Evolutionary conservation across 2,329 filamentous ascomycete genomes (phyloP), one percentile per base, ranked within the genome.

Genomic region (Colletotrichum sp.): DNA sequence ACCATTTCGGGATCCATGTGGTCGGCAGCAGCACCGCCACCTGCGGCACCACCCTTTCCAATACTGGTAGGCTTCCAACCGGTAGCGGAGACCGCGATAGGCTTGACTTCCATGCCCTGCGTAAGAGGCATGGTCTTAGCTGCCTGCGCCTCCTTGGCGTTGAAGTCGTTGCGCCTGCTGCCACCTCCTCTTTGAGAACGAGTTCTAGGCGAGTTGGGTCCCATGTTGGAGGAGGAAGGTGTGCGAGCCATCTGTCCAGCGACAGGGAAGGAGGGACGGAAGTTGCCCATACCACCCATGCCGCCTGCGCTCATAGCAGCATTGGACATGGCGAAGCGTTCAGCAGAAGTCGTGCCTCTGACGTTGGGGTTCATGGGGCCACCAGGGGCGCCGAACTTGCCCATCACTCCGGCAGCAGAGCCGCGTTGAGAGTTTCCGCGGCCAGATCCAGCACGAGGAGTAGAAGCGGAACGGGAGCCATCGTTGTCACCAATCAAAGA

Each of bases 91-190:
- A 92, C 86, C 75, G 91, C 88, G 66, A 98, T 94, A 66, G 94
- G 93, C 87, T 96, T 95, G 78, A 99, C 86, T 2, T 98, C 94
- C 87, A 92, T 89, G 79, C 94, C 93, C 75, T 93, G 92, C 75
- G 96, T 98, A 78, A 98, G 92, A 82, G 97, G 96, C 96, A 98
- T 98, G 78, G 91, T 92, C 89, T 95, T 96, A 83, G 94, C 93
- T 82, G 91, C 89, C 83, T 96, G 92, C 39, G 91, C 91, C 79
- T 96, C 94, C 84, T 90, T 91, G 78, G 84, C 81, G 70, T 82
- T 84, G 80, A 89, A 87, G 71, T 89, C 90, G 80, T 89, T 89
- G 77, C 90, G 90, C 81, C 93, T 94, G 87, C 94, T 94, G 76
- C 91, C 90, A 66, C 76, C 70, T 13, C 73, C 73, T 76, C 91